Evolutionary conservation across 2,329 filamentous ascomycete genomes (phyloP), one percentile per base, ranked within the genome.

Genomic region (Colletotrichum sp.): DNA sequence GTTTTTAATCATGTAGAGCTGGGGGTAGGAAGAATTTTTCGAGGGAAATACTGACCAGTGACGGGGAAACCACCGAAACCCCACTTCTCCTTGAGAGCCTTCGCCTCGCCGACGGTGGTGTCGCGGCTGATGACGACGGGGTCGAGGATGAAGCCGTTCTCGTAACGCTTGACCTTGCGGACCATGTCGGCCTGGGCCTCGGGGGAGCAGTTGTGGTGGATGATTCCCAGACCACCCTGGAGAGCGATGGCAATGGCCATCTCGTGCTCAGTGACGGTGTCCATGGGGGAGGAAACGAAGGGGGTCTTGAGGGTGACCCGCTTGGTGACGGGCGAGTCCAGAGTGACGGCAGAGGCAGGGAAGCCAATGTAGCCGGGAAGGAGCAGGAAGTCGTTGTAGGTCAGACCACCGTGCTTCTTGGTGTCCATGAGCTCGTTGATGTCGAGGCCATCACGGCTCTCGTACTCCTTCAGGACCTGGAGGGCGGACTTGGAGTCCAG

Each of bases 121-220:
- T 90, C 91, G 74, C 94, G 94, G 80, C 91, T 93, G 80, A 99
- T 95, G 81, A 98, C 96, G 72, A 99, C 92, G 57, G 97, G 97
- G 82, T 99, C 97, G 61, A 95, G 89, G 82, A 99, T 99, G 89
- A 99, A 99, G 79, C 97, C 97, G 87, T 99, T 99, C 88, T 99
- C 97, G 86, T 95, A 99, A 81, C 97, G 92, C 93, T 99, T 99
- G 80, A 99, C 97, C 89, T 98, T 98, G 85, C 95, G 92, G 78
- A 99, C 95, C 97, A 99, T 99, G 88, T 98, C 96, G 78, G 97
- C 97, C 88, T 99, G 97, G 70, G 95, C 94, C 33, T 98, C 95
- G 34, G 96, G 91, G n/a, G 96, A 97, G 90, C 97, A 99, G 89
- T 99, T 99, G 91, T 99, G 97, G 89, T 99, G 97, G 79, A 99